A percentile compares a stretch with the other conserved stretches of the same genome.
Evolutionary conservation across 1,284 basidiomycete genomes (phyloP).

Genomic region (Stygiomarasmius scandens): DNA sequence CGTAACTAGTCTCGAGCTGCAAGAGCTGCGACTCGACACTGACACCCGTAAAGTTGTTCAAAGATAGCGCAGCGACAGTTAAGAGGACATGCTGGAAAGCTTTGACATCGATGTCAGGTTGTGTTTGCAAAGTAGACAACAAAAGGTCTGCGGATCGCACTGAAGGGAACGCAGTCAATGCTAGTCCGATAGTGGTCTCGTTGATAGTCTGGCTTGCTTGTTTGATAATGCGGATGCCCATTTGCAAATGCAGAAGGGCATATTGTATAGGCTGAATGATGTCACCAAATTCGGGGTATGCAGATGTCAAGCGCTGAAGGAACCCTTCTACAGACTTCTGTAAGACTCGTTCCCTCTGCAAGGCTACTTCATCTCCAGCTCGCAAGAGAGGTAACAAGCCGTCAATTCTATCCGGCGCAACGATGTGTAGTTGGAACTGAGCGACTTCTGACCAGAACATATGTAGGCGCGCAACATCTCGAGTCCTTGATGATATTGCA

Average conservation of each 20-base stretch:
- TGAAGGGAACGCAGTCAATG: slow-evolving; percentile 60
- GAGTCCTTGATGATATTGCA: slow-evolving; percentile 32
- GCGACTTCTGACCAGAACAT: slow-evolving; percentile 84
- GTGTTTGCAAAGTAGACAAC: slow-evolving; percentile 20
- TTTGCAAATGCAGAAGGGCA: slow-evolving; percentile 67
- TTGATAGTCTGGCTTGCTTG: slow-evolving; percentile 25
- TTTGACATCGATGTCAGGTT: slow-evolving; percentile 19
- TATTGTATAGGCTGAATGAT: slow-evolving; percentile 68
- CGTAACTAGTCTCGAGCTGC: slow-evolving; percentile 59
- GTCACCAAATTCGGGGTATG: slow-evolving; percentile 70
- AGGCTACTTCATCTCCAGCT: slow-evolving; percentile 38
- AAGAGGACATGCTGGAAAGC: slow-evolving; percentile 50
- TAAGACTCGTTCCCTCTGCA: slow-evolving; percentile 57
- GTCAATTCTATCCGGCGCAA: slow-evolving; percentile 50
- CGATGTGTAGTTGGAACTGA: slow-evolving; percentile 66
- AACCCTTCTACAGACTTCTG: slow-evolving; percentile 72
- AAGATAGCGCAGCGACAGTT: slow-evolving; percentile 51
- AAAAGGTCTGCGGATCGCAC: slow-evolving; percentile 43
- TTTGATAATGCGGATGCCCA: slow-evolving; percentile 76
- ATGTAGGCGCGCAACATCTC: slow-evolving; percentile 65
- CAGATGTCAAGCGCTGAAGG: slow-evolving; percentile 55
- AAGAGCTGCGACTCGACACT: slow-evolving; percentile 31
- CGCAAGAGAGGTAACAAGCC: slow-evolving; percentile 39
- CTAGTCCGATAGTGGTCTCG: slow-evolving; percentile 26
- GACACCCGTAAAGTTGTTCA: slow-evolving; percentile 43